phyloP scores from a whole-genome alignment of 1,284 basidiomycete genomes.

The Hemileia vastatrix region DNA sequence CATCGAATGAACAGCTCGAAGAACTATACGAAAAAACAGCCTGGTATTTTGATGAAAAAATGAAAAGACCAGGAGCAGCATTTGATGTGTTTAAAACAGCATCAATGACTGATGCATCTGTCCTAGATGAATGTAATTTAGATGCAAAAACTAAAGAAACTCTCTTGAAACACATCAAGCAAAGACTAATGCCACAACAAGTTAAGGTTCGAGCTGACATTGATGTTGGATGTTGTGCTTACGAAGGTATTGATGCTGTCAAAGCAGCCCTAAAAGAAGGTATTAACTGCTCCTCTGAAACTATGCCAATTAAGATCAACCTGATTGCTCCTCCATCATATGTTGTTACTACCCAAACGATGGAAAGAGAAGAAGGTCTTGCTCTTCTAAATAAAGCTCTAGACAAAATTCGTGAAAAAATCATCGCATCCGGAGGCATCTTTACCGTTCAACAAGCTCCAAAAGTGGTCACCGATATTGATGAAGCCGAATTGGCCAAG shows the following conservation, averaged over 20 bases:
- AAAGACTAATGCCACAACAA: slow-evolving; percentile 89
- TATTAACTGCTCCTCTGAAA: slow-evolving; percentile 71
- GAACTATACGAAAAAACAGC: slow-evolving; percentile 78
- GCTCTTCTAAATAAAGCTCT: slow-evolving; percentile 88
- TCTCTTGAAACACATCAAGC: slow-evolving; percentile 76
- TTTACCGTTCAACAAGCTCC: too few relatives aligned
- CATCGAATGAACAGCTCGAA: slow-evolving; percentile 54
- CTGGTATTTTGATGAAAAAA: slow-evolving; percentile 85
- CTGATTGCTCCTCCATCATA: slow-evolving; percentile 93
- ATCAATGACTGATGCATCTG: slow-evolving; percentile 59
- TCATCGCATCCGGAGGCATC: slow-evolving; percentile 49
- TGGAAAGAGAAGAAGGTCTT: slow-evolving; percentile 89
- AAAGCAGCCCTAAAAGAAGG: slow-evolving; percentile 81
- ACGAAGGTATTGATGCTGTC: slow-evolving; percentile 95
- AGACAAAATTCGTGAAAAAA: slow-evolving; percentile 72
- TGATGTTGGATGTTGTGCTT: slow-evolving; percentile 91
- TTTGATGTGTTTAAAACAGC: slow-evolving; percentile 97
- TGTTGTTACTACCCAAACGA: slow-evolving; percentile 87
- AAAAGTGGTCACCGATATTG: slow-evolving; percentile 89
- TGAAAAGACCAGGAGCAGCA: slow-evolving; percentile 85
- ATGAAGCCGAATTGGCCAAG: slow-evolving; percentile 85
- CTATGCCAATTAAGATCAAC: slow-evolving; percentile 93
- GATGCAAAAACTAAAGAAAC: slow-evolving; percentile 56
- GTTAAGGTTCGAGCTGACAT: slow-evolving; percentile 98
- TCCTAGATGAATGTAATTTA: slow-evolving; percentile 63